Evolutionary conservation across 495 filamentous ascomycete genomes (phyloP).

Genomic region (Cercophora samala): DNA sequence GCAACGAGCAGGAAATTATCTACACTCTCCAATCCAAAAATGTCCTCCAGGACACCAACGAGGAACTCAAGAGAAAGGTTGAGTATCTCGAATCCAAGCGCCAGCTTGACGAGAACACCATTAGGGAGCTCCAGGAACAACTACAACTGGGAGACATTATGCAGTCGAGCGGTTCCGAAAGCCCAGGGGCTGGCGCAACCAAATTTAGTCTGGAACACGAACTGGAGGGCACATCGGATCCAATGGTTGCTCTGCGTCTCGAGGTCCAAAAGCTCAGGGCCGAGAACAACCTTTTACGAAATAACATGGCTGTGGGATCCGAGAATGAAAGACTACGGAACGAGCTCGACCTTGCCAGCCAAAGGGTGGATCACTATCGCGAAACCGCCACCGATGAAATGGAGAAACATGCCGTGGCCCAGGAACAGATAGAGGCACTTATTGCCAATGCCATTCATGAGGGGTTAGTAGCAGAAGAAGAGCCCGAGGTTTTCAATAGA

Average conservation of each 20-base stretch:
- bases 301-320: constrained; percentile 45
- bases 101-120: constrained; percentile 39
- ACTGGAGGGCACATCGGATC: constrained; percentile 34
- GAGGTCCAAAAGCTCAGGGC: constrained; percentile 52
- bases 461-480: constrained; percentile 43
- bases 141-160: constrained; percentile 36
- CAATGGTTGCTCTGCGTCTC: constrained; percentile 33
- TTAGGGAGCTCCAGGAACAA: constrained; percentile 47
- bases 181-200: constrained; percentile 25
- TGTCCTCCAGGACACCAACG: constrained; percentile 33
- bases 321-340: constrained; percentile 48
- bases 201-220: constrained; percentile 44
- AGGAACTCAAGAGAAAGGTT: constrained; percentile 32
- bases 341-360: constrained; percentile 46
- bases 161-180: constrained; percentile 17
- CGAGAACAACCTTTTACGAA: constrained; percentile 52
- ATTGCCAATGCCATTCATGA: constrained; percentile 44
- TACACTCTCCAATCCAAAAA: constrained; percentile 38
- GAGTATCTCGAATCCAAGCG: constrained; percentile 36
- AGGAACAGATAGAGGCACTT: constrained; percentile 50
- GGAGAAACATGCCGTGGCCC: constrained; percentile 48
- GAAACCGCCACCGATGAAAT: constrained; percentile 46
- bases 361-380: constrained; percentile 41
- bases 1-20: constrained; percentile 43
- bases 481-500: constrained; percentile 20